These are phyloP conservation scores for Orbilia ellipsospora DNA, from an alignment of 2,329 filamentous ascomycete species.

Conservation along the genomic window DNA sequence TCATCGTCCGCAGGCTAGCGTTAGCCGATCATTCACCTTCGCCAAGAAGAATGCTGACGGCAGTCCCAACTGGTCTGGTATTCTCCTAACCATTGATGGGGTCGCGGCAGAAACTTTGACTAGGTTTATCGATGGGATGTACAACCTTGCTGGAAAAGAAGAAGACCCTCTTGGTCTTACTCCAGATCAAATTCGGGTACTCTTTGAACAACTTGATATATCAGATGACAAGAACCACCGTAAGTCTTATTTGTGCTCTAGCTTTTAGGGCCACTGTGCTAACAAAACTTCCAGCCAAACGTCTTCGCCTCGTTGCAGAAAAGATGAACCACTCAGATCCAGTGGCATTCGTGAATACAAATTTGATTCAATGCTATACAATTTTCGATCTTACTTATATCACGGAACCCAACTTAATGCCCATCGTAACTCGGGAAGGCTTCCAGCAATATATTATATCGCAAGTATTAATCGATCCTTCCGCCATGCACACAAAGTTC, in stretches of 20 bases:
- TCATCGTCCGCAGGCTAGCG: conserved; percentile 29
- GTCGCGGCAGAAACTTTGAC: conserved; percentile 45
- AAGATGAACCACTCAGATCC: conserved; percentile 14
- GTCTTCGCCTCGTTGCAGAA: background rate
- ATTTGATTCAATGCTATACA: conserved; percentile 39
- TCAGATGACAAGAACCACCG: conserved; percentile 41
- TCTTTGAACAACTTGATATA: conserved; percentile 39
- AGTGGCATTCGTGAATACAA: conserved; percentile 30
- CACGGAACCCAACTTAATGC: conserved; percentile 39
- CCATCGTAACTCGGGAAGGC: conserved; percentile 43
- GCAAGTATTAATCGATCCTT: conserved; percentile 34
- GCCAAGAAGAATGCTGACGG: conserved; percentile 49
- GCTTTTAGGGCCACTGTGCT: background rate
- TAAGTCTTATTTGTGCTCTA: conserved; percentile 11
- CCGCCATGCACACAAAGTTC: conserved; percentile 36
- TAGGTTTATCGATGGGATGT: conserved; percentile 44
- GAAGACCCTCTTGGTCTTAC: conserved; percentile 36
- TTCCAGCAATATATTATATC: conserved; percentile 46
- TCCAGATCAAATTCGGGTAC: conserved; percentile 28
- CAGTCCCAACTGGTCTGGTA: conserved; percentile 40
- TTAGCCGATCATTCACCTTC: conserved; percentile 44
- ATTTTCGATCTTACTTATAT: conserved; percentile 44
- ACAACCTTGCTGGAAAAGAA: conserved; percentile 32
- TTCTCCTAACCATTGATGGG: conserved; percentile 39
- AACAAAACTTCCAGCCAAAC: conserved; percentile 23